A percentile compares a stretch with the other conserved stretches of the same genome.
These are phyloP conservation scores for Vaccinium darrowii DNA, from an alignment of 148 eudicot genomes.

Conservation along the genomic window DNA sequence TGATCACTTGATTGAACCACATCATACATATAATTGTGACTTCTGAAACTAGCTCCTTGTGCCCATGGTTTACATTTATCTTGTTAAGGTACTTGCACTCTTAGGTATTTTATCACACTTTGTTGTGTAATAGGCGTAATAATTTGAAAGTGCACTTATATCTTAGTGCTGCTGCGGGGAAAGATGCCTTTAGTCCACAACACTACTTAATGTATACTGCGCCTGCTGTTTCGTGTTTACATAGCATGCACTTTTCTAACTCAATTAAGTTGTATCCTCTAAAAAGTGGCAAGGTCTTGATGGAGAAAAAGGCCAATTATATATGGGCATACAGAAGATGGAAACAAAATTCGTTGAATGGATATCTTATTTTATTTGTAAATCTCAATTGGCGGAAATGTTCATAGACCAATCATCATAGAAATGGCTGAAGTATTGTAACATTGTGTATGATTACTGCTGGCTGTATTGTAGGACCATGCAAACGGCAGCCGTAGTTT, in stretches of 20 bases:
- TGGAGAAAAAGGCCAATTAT: not conserved
- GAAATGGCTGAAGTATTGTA: constrained; percentile 4
- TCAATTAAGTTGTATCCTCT: not conserved
- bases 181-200: not conserved
- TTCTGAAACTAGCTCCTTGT: not conserved
- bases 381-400: not conserved
- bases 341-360: not conserved
- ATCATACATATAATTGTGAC: not conserved
- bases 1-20: not conserved
- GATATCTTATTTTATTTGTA: not conserved
- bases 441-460: not conserved
- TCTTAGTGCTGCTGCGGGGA: not conserved
- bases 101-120: not conserved
- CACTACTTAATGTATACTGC: not conserved
- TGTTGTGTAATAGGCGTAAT: not conserved
- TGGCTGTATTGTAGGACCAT: constrained; percentile 59
- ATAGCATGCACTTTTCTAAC: not conserved
- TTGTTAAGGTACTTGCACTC: not conserved
- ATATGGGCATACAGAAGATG: not conserved
- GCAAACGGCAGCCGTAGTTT: constrained; percentile 92
- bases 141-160: not conserved
- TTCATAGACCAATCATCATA: not conserved
- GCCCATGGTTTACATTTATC: not conserved
- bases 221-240: not conserved
- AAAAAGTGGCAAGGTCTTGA: not conserved